Evolutionary conservation across 2,329 filamentous ascomycete genomes (phyloP).

Genomic region (Ampelomyces quisqualis): DNA sequence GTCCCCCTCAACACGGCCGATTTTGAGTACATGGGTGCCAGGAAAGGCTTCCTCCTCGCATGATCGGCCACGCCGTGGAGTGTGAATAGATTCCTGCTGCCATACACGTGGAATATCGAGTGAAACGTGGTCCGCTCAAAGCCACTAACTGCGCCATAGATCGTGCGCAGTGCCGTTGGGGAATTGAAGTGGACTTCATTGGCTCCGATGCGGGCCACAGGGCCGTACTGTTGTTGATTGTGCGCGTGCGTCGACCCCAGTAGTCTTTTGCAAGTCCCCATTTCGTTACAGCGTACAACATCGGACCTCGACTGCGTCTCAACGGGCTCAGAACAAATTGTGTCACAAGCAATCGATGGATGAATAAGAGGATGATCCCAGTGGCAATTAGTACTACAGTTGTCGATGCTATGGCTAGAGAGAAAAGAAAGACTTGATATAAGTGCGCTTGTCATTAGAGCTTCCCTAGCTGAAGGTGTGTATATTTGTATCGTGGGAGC

Average conservation of each 20-base stretch:
- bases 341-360: slow-evolving; percentile 4
- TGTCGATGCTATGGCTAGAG: too few relatives aligned
- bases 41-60: slow-evolving; percentile 54
- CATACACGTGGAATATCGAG: slow-evolving; percentile 58
- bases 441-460: not conserved
- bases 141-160: slow-evolving; percentile 56
- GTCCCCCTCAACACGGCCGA: slow-evolving; percentile 45
- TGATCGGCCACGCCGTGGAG: slow-evolving; percentile 50
- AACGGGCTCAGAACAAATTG: slow-evolving; percentile 3
- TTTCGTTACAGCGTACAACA: slow-evolving; percentile 46
- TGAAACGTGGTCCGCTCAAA: slow-evolving; percentile 57
- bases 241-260: slow-evolving; percentile 48
- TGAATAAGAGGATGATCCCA: too few relatives aligned
- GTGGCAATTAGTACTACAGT: too few relatives aligned
- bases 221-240: slow-evolving; percentile 44
- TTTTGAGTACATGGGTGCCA: slow-evolving; percentile 58
- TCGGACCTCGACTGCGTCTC: slow-evolving; percentile 42
- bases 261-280: slow-evolving; percentile 52
- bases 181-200: slow-evolving; percentile 32
- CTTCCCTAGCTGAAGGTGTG: too few relatives aligned
- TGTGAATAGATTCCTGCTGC: slow-evolving; percentile 55
- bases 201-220: slow-evolving; percentile 15
- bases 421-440: not conserved
- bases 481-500: too few relatives aligned
- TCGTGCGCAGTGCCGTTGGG: slow-evolving; percentile 52